phyloP scores from a whole-genome alignment of 1,139 yeast genomes.

The Diutina siamensis region DNA sequence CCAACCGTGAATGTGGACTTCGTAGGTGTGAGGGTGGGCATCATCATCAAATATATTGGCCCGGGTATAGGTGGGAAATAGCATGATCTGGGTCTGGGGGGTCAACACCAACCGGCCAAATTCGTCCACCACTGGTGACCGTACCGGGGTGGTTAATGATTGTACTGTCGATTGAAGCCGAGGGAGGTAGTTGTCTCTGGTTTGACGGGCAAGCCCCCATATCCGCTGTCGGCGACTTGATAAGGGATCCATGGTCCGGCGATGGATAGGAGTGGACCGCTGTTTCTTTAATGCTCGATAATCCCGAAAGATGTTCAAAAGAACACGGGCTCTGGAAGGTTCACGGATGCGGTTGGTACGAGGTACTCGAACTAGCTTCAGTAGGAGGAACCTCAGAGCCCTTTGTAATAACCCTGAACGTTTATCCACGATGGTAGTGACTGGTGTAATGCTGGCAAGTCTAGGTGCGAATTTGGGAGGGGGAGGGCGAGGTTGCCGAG shows the following conservation, averaged over 20 bases:
- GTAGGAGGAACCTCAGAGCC: conserved; percentile 15
- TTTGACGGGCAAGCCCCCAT: conserved; percentile 39
- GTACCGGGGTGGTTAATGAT: conserved; percentile 38
- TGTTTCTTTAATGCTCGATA: conserved; percentile 13
- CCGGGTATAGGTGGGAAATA: conserved; percentile 58
- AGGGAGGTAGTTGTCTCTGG: conserved; percentile 50
- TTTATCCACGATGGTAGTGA: conserved; percentile 8
- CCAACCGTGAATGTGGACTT: conserved; percentile 66
- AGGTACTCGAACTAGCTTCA: conserved; percentile 12
- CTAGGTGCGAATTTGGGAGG: too few species aligned
- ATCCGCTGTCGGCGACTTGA: conserved; percentile 23
- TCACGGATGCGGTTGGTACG: conserved; percentile 9
- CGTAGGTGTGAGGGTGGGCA: conserved; percentile 18
- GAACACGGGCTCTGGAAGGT: conserved; percentile 12
- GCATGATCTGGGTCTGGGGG: conserved; percentile 26
- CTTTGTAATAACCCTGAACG: conserved; percentile 10
- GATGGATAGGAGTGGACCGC: conserved; percentile 9
- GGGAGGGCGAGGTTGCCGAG: too few species aligned
- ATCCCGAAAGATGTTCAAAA: conserved; percentile 17
- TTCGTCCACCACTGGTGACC: conserved; percentile 20
- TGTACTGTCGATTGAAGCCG: conserved; percentile 35
- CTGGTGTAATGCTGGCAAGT: too few species aligned
- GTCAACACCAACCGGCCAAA: conserved; percentile 25
- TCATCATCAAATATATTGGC: conserved; percentile 9
- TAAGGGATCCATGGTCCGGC: conserved; percentile 8